Percentiles rank a stretch among this genome's conserved stretches.
These are phyloP conservation scores for Penicillium decumbens DNA, from an alignment of 2,329 filamentous ascomycete species.

Conservation along the genomic window DNA sequence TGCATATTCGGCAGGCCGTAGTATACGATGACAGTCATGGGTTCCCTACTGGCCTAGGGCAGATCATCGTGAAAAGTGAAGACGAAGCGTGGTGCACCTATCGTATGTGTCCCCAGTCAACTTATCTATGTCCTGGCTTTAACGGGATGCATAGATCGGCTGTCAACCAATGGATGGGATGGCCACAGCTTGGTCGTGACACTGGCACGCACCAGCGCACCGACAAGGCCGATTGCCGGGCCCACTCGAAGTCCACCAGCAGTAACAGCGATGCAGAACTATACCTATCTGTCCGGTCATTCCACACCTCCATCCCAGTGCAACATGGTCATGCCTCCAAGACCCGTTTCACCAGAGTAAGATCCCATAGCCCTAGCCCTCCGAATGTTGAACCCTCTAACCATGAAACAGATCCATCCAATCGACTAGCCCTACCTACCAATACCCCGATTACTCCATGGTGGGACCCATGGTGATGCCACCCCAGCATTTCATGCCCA, in stretches of 20 bases:
- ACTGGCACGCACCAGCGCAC: slow-evolving; percentile 38
- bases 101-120: slow-evolving; percentile 21
- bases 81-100: slow-evolving; percentile 45
- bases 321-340: slow-evolving; percentile 31
- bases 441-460: slow-evolving; percentile 28
- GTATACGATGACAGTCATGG: slow-evolving; percentile 44
- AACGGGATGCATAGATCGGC: slow-evolving; percentile 31
- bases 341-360: slow-evolving; percentile 38
- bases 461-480: slow-evolving; percentile 22
- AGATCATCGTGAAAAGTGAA: slow-evolving; percentile 45
- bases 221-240: slow-evolving; percentile 41
- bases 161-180: slow-evolving; percentile 43
- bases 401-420: slow-evolving; percentile 19
- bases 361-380: slow-evolving; percentile 1
- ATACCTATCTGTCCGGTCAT: slow-evolving; percentile 30
- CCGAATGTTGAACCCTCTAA: neutral
- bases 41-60: slow-evolving; percentile 41
- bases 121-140: slow-evolving; percentile 4
- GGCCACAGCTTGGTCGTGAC: slow-evolving; percentile 43
- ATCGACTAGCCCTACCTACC: slow-evolving; percentile 20
- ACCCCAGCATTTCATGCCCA: slow-evolving; percentile 24
- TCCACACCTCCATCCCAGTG: slow-evolving; percentile 31
- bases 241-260: slow-evolving; percentile 38
- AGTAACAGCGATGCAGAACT: slow-evolving; percentile 26
- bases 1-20: slow-evolving; percentile 44